Evolutionary conservation across 2,329 filamentous ascomycete species (phyloP), one percentile per base, ranked within the genome.

Genomic region (Fusarium sp.): DNA sequence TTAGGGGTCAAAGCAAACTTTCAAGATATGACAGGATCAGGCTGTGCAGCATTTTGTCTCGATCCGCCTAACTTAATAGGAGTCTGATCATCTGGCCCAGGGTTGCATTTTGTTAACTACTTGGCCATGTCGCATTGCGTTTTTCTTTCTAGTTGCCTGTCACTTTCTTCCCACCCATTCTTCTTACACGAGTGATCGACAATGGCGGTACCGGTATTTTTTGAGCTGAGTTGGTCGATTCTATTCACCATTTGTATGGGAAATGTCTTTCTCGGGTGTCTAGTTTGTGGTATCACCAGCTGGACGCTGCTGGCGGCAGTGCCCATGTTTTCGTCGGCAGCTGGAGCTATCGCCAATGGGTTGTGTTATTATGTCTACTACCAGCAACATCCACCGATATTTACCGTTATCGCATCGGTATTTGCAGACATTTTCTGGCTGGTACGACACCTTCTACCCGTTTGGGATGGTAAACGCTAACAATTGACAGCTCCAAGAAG

Each of bases 321-420:
- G 30, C 82, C 82, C 3, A 78, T 83, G 45, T 46, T 82, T 16
- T 77, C 78, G 2, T 82, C 81, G 2, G 75, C 74, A 2, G 80
- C 79, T 13, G 75, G 78, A 18, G 80, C 81, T 5, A 46, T 82
- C 38, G 81, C 82, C 6, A 82, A 82, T 56, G 82, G 81, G 0
- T 60, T 82, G 2, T 83, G 81, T 41, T 83, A 78, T 62, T 82
- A 80, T 61, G 79, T 80, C 4, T 82, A 79, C 32, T 83, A 83
- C 62, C 60, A 74, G 18, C 32, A 53, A 2, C 40, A 68, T 5
- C 73, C 77, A 13, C 45, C 48, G 0, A 67, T 61, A 1, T 73
- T 67, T 15, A 75, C 69, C 16, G 79, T 76, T 0, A 72, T 78
- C 0, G 80, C 80, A 1, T 80, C 80, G 0, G 78, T 67, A 0